Percentiles rank a stretch among this genome's conserved stretches.
These are phyloP conservation scores for Novymonas esmeraldas DNA, from an alignment of 208 protist species.

Conservation along the genomic window DNA sequence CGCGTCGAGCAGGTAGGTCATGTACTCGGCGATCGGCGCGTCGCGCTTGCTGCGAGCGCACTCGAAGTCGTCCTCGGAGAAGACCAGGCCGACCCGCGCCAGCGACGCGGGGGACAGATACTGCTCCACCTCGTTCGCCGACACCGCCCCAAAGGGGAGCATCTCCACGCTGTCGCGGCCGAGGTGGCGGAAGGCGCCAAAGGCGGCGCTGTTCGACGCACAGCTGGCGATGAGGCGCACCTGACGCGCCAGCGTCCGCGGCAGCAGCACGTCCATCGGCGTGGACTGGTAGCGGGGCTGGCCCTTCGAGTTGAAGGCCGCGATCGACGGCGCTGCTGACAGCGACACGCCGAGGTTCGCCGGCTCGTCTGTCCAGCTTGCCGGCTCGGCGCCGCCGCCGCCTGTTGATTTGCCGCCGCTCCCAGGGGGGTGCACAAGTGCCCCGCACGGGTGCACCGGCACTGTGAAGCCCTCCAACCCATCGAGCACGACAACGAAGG, in stretches of 20 bases:
- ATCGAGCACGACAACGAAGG: slow-evolving; percentile 65
- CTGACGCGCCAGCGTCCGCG: slow-evolving; percentile 63
- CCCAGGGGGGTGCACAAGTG: slow-evolving; percentile 37
- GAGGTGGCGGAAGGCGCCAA: slow-evolving; percentile 25
- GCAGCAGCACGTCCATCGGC: slow-evolving; percentile 38
- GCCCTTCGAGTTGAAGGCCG: neutral
- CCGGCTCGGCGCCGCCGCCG: slow-evolving; percentile 27
- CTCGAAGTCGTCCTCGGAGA: slow-evolving; percentile 78
- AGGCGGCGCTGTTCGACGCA: slow-evolving; percentile 23
- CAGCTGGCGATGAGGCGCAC: slow-evolving; percentile 72
- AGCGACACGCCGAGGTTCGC: neutral
- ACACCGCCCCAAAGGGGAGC: slow-evolving; percentile 44
- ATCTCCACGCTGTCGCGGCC: slow-evolving; percentile 72
- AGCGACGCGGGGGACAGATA: slow-evolving; percentile 51
- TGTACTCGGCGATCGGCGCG: slow-evolving; percentile 52
- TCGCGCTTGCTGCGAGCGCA: slow-evolving; percentile 59
- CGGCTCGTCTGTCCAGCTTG: slow-evolving; percentile 17
- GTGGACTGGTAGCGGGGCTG: neutral
- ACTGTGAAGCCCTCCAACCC: slow-evolving; percentile 53
- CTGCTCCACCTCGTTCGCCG: slow-evolving; percentile 76
- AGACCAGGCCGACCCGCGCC: slow-evolving; percentile 39
- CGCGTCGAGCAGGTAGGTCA: slow-evolving; percentile 64
- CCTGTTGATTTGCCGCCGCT: slow-evolving; percentile 25
- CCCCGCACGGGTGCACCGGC: slow-evolving; percentile 52
- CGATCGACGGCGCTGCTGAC: neutral